Evolutionary conservation across 2,329 filamentous ascomycete species (phyloP).

Genomic region (Aureobasidium pullulans): DNA sequence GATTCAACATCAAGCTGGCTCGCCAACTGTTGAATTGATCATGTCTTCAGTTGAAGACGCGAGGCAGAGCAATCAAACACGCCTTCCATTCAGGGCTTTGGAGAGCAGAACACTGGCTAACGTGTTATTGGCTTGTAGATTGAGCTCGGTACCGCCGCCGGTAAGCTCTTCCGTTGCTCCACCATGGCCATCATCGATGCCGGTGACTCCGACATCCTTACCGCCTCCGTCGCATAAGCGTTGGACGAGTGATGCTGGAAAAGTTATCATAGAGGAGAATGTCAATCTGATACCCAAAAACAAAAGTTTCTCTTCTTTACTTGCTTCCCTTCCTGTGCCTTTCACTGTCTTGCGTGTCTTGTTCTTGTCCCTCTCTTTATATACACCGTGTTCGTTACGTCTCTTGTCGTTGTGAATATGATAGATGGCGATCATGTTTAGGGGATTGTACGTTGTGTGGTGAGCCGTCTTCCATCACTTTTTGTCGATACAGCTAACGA

Average conservation of each 20-base stretch:
- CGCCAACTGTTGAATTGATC: conserved; percentile 4
- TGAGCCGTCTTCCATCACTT: too few species aligned
- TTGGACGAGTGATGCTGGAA: background rate
- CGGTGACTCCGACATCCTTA: conserved; percentile 94
- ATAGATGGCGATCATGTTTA: too few species aligned
- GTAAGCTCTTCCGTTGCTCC: conserved; percentile 97
- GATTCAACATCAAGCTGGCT: conserved; percentile 10
- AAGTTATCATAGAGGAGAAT: conserved; percentile 12
- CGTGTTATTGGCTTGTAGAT: conserved; percentile 60
- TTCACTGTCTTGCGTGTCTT: background rate
- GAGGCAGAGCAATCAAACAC: conserved; percentile 7
- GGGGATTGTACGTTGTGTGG: too few species aligned
- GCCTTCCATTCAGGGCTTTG: conserved; percentile 61
- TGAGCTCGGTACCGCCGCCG: conserved; percentile 94
- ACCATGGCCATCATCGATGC: conserved; percentile 96
- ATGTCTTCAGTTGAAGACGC: background rate
- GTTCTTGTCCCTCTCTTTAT: background rate
- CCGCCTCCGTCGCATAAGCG: conserved; percentile 51
- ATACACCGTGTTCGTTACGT: too few species aligned
- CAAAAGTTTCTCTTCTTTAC: conserved; percentile 10
- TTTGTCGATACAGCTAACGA: too few species aligned
- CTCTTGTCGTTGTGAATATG: too few species aligned
- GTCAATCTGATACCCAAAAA: conserved; percentile 9
- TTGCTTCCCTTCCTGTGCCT: background rate
- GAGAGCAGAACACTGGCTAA: conserved; percentile 61